Conservation (phyloP, 1,284 basidiomycete species). For the Trametes hirsuta region DNA sequence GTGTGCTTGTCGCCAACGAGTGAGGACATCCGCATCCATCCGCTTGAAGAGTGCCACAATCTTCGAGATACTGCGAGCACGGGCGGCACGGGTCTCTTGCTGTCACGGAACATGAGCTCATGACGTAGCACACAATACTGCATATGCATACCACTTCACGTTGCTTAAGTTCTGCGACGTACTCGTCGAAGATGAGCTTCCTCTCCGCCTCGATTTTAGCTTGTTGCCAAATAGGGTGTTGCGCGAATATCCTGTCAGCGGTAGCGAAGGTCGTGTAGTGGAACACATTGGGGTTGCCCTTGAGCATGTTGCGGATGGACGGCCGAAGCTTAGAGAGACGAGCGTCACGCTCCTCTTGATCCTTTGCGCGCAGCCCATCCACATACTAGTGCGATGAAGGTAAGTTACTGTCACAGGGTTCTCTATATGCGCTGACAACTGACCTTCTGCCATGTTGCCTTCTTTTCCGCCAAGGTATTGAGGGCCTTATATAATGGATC, state of each 20-base stretch:
- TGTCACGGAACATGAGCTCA: conserved; percentile 34
- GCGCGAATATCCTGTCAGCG: conserved; percentile 80
- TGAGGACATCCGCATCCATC: conserved; percentile 85
- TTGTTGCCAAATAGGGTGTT: conserved; percentile 88
- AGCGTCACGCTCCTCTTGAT: conserved; percentile 81
- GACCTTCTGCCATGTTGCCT: conserved; percentile 91
- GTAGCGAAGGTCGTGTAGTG: conserved; percentile 88
- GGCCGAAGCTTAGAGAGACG: conserved; percentile 83
- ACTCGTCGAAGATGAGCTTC: conserved; percentile 87
- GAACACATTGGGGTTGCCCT: conserved; percentile 83
- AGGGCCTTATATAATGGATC: conserved; percentile 97
- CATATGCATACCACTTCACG: conserved; percentile 76
- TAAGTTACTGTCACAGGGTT: conserved; percentile 10
- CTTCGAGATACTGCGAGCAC: conserved; percentile 76
- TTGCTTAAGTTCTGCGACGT: conserved; percentile 80
- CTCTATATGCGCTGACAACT: conserved; percentile 19
- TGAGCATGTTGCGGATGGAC: conserved; percentile 81
- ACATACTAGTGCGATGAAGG: conserved; percentile 59
- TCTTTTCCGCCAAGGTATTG: conserved; percentile 93
- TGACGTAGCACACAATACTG: conserved; percentile 4
- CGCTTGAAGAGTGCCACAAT: conserved; percentile 80
- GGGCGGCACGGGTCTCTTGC: conserved; percentile 77
- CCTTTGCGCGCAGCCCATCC: conserved; percentile 61
- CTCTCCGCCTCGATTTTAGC: conserved; percentile 84
- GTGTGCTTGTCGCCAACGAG: conserved; percentile 86